phyloP scores from a whole-genome alignment of 2,329 filamentous ascomycete species.

The Colletotrichum tamarilloi region DNA sequence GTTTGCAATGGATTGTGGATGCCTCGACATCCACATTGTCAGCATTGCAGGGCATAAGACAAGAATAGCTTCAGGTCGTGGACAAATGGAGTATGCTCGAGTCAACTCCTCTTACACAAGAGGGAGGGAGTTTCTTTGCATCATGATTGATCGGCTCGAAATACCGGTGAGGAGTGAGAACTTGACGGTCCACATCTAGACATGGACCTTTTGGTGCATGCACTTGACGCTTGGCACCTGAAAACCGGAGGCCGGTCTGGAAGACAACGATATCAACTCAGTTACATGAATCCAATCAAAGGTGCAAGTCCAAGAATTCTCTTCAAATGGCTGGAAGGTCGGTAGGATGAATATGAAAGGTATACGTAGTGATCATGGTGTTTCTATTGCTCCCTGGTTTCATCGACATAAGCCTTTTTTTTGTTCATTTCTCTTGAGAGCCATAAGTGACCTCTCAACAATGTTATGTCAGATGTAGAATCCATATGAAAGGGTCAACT shows the following conservation, averaged over 20 bases:
- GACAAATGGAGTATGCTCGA: background rate
- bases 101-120: background rate
- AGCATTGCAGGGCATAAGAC: background rate
- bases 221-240: background rate
- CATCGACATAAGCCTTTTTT: no score
- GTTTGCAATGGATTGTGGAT: no score
- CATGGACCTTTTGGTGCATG: background rate
- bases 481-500: no score
- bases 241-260: no score
- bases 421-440: no score
- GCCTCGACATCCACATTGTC: background rate
- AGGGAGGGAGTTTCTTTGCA: no score
- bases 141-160: background rate
- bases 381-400: no score
- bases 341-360: no score
- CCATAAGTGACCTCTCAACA: no score
- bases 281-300: background rate
- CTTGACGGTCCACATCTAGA: background rate
- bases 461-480: no score
- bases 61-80: background rate
- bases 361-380: no score
- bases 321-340: no score
- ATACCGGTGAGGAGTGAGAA: background rate
- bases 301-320: background rate
- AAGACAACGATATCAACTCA: background rate